Conservation (phyloP, 2,329 filamentous ascomycete genomes). For the Fusarium oligoseptatum region DNA sequence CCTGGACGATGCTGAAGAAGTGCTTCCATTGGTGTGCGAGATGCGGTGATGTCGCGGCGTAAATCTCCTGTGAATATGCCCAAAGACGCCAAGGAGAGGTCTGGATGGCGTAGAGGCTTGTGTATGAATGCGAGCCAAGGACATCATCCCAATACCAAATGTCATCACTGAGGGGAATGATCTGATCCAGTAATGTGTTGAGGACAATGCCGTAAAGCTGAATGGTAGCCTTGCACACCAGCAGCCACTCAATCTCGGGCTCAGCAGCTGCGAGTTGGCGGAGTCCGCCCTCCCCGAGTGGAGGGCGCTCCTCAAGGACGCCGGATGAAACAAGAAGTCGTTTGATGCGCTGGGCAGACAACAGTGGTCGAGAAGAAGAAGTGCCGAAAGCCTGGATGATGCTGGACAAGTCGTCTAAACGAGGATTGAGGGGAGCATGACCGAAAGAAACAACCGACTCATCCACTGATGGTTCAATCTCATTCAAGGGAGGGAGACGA, state of each 20-base stretch:
- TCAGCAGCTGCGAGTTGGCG: slow-evolving; percentile 68
- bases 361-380: slow-evolving; percentile 71
- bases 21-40: slow-evolving; percentile 69
- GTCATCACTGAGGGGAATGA: slow-evolving; percentile 85
- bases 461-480: slow-evolving; percentile 56
- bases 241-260: slow-evolving; percentile 88
- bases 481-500: slow-evolving; percentile 62
- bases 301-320: slow-evolving; percentile 60
- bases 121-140: slow-evolving; percentile 81
- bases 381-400: slow-evolving; percentile 80
- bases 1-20: slow-evolving; percentile 85
- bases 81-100: slow-evolving; percentile 83
- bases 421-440: slow-evolving; percentile 62
- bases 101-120: slow-evolving; percentile 86
- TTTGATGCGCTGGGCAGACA: slow-evolving; percentile 72
- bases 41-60: slow-evolving; percentile 68
- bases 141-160: slow-evolving; percentile 97
- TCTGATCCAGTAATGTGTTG: slow-evolving; percentile 83
- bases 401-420: slow-evolving; percentile 72
- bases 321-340: slow-evolving; percentile 73
- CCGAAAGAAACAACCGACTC: slow-evolving; percentile 54
- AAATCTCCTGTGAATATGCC: slow-evolving; percentile 79
- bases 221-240: slow-evolving; percentile 91
- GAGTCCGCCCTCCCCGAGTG: slow-evolving; percentile 33
- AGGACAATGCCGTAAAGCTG: slow-evolving; percentile 88